These are phyloP conservation scores for Asterochloris sp. DNA, from an alignment of 139 green algal genomes.

Conservation along the genomic window DNA sequence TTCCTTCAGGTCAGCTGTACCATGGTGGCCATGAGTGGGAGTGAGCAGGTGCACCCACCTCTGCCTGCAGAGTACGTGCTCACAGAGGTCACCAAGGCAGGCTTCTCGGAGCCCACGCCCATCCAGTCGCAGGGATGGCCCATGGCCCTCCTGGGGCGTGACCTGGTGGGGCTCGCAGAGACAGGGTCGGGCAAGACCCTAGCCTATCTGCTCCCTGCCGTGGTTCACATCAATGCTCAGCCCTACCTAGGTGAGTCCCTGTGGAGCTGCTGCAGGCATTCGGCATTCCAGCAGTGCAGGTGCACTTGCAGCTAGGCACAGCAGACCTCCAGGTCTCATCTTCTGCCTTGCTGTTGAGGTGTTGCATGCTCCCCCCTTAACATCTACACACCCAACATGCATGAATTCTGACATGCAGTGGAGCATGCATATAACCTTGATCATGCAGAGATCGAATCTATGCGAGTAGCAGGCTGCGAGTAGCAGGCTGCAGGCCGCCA, in stretches of 20 bases:
- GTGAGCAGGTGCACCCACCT: neutral
- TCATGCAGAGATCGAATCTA: too few species aligned
- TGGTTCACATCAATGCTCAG: conserved; percentile 95
- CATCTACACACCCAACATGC: too few species aligned
- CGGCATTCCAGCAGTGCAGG: neutral
- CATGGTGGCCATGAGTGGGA: neutral
- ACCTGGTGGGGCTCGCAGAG: conserved; percentile 86
- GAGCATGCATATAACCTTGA: too few species aligned
- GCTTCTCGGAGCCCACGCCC: conserved; percentile 78
- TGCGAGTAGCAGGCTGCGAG: too few species aligned
- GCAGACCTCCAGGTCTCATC: too few species aligned
- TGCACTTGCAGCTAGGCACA: too few species aligned
- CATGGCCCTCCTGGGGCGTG: conserved; percentile 81
- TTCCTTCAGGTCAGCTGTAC: neutral
- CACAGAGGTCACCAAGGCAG: conserved; percentile 70
- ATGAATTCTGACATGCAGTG: too few species aligned
- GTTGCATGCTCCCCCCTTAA: too few species aligned
- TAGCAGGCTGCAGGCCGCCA: too few species aligned
- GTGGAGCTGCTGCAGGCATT: neutral
- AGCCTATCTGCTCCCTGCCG: conserved; percentile 82
- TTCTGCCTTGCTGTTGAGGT: too few species aligned
- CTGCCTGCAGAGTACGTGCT: conserved; percentile 80
- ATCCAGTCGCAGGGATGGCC: conserved; percentile 92
- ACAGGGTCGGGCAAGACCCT: conserved; percentile 90
- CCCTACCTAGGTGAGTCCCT: conserved; percentile 64